Conservation (phyloP, 2,329 filamentous ascomycete genomes). For the Colletotrichum graminicola region DNA sequence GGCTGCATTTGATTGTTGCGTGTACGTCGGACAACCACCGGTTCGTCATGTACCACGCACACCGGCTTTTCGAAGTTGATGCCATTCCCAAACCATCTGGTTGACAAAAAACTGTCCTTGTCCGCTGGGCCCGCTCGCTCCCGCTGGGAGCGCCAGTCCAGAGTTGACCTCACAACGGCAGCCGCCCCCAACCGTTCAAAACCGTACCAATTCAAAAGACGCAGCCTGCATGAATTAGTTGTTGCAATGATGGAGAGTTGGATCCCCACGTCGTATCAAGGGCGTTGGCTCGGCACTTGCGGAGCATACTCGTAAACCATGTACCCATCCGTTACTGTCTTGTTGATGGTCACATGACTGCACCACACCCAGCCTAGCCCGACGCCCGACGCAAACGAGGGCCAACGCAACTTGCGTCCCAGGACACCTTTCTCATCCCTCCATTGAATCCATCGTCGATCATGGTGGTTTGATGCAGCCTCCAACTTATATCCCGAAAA, state of each 20-base stretch:
- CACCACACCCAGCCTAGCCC: constrained; percentile 17
- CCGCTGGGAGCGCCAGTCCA: neutral
- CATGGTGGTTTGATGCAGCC: neutral
- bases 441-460: constrained; percentile 14
- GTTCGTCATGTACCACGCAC: neutral
- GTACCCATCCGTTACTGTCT: neutral
- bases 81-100: constrained; percentile 21
- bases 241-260: neutral
- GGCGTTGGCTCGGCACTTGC: constrained; percentile 10
- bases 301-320: constrained; percentile 21
- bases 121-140: neutral
- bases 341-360: constrained; percentile 29
- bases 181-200: neutral
- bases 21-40: neutral
- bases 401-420: constrained; percentile 29
- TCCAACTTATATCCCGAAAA: neutral
- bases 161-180: neutral
- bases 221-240: neutral
- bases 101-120: neutral
- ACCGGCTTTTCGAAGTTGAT: neutral
- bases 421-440: neutral
- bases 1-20: neutral
- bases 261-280: neutral
- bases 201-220: neutral
- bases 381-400: neutral